A percentile compares a stretch with the other conserved stretches of the same genome.
These are phyloP conservation scores for Phytopythium kandeliae DNA, from an alignment of 352 stramenopile species.

Conservation along the genomic window DNA sequence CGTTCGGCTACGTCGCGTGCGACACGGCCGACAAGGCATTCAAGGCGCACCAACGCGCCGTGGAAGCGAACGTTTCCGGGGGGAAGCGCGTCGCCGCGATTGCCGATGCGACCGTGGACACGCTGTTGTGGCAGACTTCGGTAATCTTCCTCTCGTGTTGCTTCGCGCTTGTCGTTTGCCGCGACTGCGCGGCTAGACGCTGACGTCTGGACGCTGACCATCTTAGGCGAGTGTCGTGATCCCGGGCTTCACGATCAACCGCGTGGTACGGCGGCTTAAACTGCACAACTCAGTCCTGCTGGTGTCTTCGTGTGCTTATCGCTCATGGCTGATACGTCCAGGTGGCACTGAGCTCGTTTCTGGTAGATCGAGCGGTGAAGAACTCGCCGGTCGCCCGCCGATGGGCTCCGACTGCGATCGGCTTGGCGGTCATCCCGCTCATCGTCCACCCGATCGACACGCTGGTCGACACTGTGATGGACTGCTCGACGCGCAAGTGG, in stretches of 20 bases:
- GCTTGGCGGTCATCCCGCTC: conserved; percentile 75
- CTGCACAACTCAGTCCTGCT: too few relatives aligned
- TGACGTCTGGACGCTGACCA: background rate
- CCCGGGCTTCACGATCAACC: conserved; percentile 85
- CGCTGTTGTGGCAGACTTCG: conserved; percentile 79
- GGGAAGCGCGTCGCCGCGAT: conserved; percentile 28
- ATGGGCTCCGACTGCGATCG: conserved; percentile 70
- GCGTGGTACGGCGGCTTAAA: conserved; percentile 26
- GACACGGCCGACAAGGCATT: conserved; percentile 79
- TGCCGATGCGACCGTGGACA: conserved; percentile 47
- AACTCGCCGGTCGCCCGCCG: conserved; percentile 38
- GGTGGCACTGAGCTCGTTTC: conserved; percentile 34
- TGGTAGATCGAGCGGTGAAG: conserved; percentile 29
- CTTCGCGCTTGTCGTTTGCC: too few relatives aligned
- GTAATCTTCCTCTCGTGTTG: too few relatives aligned
- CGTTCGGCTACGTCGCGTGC: conserved; percentile 80
- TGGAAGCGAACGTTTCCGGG: conserved; percentile 13
- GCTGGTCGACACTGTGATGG: conserved; percentile 53
- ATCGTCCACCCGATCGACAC: conserved; percentile 87
- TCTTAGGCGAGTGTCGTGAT: conserved; percentile 67
- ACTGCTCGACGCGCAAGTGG: conserved; percentile 48
- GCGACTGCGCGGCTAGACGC: too few relatives aligned
- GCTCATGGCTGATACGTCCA: background rate
- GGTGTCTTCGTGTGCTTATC: background rate
- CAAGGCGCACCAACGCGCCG: conserved; percentile 28